phyloP scores from a whole-genome alignment of 768 basidiomycete species.

The Wakefieldia striispora region DNA sequence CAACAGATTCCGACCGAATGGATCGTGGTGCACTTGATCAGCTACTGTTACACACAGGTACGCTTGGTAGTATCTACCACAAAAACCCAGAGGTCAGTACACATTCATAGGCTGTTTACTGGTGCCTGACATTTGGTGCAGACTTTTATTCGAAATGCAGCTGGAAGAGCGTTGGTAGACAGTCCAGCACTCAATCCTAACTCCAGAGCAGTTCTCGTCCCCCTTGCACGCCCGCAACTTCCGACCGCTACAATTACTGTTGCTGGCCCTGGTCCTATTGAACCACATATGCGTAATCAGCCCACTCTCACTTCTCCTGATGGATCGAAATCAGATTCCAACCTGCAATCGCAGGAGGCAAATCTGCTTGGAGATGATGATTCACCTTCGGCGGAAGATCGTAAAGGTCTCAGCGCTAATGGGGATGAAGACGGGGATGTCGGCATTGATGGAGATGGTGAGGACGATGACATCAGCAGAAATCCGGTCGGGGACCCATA shows the following conservation, averaged over 20 bases:
- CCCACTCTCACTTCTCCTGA: conserved; percentile 25
- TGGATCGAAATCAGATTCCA: conserved; percentile 32
- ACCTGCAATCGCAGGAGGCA: conserved; percentile 25
- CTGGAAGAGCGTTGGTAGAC: conserved; percentile 78
- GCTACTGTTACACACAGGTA: conserved; percentile 89
- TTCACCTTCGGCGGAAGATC: neutral
- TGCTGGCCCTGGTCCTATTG: conserved; percentile 51
- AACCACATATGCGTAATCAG: conserved; percentile 27
- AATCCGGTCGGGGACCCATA: conserved; percentile 63
- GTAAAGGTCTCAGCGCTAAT: conserved; percentile 6
- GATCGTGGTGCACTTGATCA: conserved; percentile 96
- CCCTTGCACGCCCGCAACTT: conserved; percentile 52
- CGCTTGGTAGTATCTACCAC: conserved; percentile 94
- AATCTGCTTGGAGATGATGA: conserved; percentile 19
- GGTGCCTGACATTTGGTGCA: conserved; percentile 29
- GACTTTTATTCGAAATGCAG: conserved; percentile 93
- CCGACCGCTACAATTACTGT: conserved; percentile 46
- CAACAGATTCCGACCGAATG: conserved; percentile 98
- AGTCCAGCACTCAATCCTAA: conserved; percentile 86
- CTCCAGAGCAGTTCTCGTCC: conserved; percentile 70
- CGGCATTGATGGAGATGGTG: conserved; percentile 37
- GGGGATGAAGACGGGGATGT: conserved; percentile 24
- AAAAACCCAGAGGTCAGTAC: conserved; percentile 85
- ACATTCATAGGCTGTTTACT: neutral
- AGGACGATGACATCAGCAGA: conserved; percentile 40